phyloP scores from a whole-genome alignment of 768 basidiomycete species.

The Boletellus emodensis region DNA sequence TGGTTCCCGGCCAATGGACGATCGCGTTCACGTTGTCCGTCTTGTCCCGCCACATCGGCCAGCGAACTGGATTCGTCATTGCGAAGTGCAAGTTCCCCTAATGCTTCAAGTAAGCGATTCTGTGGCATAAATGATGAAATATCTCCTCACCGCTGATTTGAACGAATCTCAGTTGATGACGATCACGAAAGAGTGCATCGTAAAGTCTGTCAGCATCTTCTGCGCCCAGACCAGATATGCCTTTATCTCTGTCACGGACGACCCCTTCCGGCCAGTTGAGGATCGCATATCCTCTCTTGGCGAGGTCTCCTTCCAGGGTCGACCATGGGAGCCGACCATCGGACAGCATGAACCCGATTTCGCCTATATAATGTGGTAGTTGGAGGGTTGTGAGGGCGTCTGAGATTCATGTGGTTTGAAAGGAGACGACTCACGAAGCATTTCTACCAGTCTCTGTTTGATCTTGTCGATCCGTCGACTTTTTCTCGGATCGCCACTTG shows the following conservation, averaged over 20 bases:
- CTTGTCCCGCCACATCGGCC: too few species aligned
- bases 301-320: neutral
- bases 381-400: fast-evolving
- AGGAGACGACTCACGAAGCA: too few species aligned
- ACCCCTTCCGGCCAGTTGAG: slow-evolving; percentile 6
- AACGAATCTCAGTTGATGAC: slow-evolving; percentile 1
- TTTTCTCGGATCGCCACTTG: too few species aligned
- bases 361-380: neutral
- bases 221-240: neutral
- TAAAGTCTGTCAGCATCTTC: slow-evolving; percentile 10
- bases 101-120: neutral
- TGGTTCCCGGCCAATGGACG: too few species aligned
- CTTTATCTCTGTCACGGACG: slow-evolving; percentile 4
- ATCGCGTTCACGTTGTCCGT: too few species aligned
- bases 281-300: slow-evolving; percentile 3
- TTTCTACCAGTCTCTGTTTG: too few species aligned
- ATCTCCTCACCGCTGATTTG: neutral
- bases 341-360: slow-evolving; percentile 3
- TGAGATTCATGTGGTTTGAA: too few species aligned
- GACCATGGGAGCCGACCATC: slow-evolving; percentile 4
- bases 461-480: too few species aligned
- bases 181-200: slow-evolving; percentile 3
- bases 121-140: slow-evolving; percentile 1
- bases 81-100: too few species aligned
- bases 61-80: too few species aligned